A percentile compares a stretch with the other conserved stretches of the same genome.
phyloP scores from a whole-genome alignment of 2,329 filamentous ascomycete genomes.

The Epichloe sp. region DNA sequence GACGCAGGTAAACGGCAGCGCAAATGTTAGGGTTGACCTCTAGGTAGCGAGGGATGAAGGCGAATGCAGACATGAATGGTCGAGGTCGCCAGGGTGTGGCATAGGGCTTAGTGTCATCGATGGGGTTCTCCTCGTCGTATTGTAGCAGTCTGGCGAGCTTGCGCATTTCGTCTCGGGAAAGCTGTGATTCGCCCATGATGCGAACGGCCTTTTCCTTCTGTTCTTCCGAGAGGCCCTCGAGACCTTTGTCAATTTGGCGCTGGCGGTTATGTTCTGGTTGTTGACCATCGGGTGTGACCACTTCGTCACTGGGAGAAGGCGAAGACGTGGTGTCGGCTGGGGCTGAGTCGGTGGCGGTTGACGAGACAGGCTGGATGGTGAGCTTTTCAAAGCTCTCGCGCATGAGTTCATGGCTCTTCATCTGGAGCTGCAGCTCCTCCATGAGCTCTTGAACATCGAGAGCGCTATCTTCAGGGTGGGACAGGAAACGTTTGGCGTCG shows the following conservation, averaged over 20 bases:
- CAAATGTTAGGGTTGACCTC: slow-evolving; percentile 98
- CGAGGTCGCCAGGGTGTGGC: slow-evolving; percentile 81
- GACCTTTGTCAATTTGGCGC: slow-evolving; percentile 20
- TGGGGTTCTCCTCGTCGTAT: slow-evolving; percentile 59
- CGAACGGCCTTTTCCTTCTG: slow-evolving; percentile 20
- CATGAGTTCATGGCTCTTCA: slow-evolving; percentile 20
- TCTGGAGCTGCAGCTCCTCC: slow-evolving; percentile 19
- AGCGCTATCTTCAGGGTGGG: slow-evolving; percentile 19
- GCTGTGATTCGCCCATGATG: slow-evolving; percentile 20
- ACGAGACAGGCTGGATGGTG: slow-evolving; percentile 8
- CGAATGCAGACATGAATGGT: slow-evolving; percentile 80
- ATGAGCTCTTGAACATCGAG: slow-evolving; percentile 18
- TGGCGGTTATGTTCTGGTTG: slow-evolving; percentile 16
- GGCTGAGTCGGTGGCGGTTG: slow-evolving; percentile 5
- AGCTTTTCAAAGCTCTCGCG: slow-evolving; percentile 19
- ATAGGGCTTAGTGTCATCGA: slow-evolving; percentile 71
- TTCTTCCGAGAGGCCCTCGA: slow-evolving; percentile 20
- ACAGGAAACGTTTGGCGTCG: slow-evolving; percentile 48
- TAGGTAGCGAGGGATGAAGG: slow-evolving; percentile 87
- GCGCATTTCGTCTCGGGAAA: slow-evolving; percentile 36
- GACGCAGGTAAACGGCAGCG: slow-evolving; percentile 84
- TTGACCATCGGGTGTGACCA: background rate
- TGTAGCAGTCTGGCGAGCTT: slow-evolving; percentile 44
- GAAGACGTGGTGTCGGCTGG: background rate
- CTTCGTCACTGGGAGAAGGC: background rate